Conservation (phyloP, 2,329 filamentous ascomycete genomes). For the Pyrenophora graminea region DNA sequence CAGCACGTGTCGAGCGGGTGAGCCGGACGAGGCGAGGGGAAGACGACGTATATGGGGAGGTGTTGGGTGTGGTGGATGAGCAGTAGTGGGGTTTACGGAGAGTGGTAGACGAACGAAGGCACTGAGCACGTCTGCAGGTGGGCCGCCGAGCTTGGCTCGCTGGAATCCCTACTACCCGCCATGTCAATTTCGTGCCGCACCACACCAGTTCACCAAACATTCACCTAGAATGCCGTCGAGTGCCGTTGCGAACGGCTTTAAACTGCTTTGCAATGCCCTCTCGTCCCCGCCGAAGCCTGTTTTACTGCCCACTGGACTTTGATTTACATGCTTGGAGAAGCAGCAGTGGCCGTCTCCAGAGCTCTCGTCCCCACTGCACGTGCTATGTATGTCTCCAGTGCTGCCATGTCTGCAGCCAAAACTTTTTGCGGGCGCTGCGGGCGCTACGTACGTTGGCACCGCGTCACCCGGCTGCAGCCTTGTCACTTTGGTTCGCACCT, state of each 20-base stretch:
- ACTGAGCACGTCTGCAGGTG: conserved; percentile 10
- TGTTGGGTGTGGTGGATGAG: conserved; percentile 1
- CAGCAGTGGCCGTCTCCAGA: neutral
- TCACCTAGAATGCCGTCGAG: too few species aligned
- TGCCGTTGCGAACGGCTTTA: too few species aligned
- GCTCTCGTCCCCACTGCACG: neutral
- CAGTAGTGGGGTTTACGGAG: conserved; percentile 11
- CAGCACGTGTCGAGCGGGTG: neutral
- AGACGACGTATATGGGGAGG: conserved; percentile 1
- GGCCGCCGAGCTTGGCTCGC: conserved; percentile 10
- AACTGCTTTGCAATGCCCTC: neutral
- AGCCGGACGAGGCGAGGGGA: neutral
- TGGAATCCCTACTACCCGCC: conserved; percentile 7
- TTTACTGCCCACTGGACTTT: too few species aligned
- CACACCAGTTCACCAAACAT: neutral
- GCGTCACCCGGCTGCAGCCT: conserved; percentile 13
- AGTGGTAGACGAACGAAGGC: conserved; percentile 10
- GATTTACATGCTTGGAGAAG: too few species aligned
- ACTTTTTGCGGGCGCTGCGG: neutral
- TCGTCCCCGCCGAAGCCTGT: too few species aligned
- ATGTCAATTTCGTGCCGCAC: conserved; percentile 10
- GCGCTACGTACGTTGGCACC: conserved; percentile 10
- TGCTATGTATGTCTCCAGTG: neutral
- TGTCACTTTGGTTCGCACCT: conserved; percentile 8
- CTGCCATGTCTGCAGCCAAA: too few species aligned